Percentiles rank a stretch among this genome's conserved stretches.
Evolutionary conservation across 345 rosid genomes (phyloP).

Genomic region (Melastoma malabathricum): DNA sequence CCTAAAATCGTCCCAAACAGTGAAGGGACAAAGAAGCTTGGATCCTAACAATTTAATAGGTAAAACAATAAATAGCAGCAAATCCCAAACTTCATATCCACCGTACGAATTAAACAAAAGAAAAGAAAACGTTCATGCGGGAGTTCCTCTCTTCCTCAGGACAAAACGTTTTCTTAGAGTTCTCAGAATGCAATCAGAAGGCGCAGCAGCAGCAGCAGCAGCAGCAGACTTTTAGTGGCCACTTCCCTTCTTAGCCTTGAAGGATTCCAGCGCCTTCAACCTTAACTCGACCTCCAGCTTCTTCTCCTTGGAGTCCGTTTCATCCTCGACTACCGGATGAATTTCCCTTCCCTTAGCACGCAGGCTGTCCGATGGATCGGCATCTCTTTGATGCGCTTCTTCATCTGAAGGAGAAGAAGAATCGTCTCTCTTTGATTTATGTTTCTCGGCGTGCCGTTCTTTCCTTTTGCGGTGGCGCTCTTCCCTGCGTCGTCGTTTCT

Average conservation of each 20-base stretch:
- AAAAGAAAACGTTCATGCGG: too few relatives aligned
- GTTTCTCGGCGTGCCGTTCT: constrained; percentile 62
- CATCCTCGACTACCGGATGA: constrained; percentile 26
- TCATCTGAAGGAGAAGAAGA: constrained; percentile 3
- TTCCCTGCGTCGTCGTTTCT: constrained; percentile 60
- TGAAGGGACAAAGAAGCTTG: too few relatives aligned
- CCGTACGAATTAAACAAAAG: too few relatives aligned
- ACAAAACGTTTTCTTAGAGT: too few relatives aligned
- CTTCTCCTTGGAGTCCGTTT: constrained; percentile 43
- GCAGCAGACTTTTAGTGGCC: constrained; percentile 29
- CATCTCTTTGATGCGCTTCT: constrained; percentile 11
- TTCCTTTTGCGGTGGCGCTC: constrained; percentile 66
- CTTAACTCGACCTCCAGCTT: constrained; percentile 86
- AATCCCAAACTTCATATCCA: too few relatives aligned
- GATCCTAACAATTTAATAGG: too few relatives aligned
- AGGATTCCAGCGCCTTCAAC: constrained; percentile 81
- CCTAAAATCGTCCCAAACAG: too few relatives aligned
- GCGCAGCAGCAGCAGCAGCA: constrained; percentile 5
- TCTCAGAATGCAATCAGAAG: neutral
- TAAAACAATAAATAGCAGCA: too few relatives aligned
- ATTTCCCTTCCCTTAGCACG: constrained; percentile 14
- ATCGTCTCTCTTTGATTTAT: constrained; percentile 28
- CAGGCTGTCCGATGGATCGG: constrained; percentile 44
- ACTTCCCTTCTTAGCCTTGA: constrained; percentile 89
- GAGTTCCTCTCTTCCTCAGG: too few relatives aligned